Conservation (phyloP, 352 stramenopile species). For the Thraustochytrium striatum region DNA sequence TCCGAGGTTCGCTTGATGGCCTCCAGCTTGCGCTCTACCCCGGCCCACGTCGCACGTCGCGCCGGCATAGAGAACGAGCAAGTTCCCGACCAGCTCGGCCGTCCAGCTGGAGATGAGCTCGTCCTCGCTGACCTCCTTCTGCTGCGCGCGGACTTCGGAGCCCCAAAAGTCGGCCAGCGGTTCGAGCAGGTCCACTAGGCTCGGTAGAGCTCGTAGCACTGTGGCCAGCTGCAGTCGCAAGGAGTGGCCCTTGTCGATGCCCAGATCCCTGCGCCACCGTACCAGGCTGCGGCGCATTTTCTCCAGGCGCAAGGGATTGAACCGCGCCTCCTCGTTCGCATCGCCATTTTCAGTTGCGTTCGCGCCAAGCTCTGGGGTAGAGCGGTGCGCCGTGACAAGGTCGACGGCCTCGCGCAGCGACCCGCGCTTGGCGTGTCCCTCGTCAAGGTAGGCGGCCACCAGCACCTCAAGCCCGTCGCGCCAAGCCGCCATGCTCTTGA, state of each 20-base stretch:
- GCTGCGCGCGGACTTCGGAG: background rate
- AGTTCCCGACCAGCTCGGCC: background rate
- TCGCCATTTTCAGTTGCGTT: constrained; percentile 17
- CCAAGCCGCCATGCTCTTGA: background rate
- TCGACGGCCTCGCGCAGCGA: constrained; percentile 28
- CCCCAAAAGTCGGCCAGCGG: constrained; percentile 26
- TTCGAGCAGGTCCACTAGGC: background rate
- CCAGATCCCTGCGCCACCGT: background rate
- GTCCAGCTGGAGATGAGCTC: constrained; percentile 30
- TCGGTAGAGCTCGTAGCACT: background rate
- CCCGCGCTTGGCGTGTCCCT: background rate
- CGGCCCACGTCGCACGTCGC: background rate
- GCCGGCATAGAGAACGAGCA: constrained; percentile 1
- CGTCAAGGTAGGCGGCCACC: background rate
- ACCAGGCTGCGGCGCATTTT: background rate
- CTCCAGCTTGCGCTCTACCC: background rate
- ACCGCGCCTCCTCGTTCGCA: background rate
- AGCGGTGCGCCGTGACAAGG: background rate
- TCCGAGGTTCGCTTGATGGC: too few relatives aligned
- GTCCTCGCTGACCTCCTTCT: background rate
- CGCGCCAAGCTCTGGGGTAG: background rate
- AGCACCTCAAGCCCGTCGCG: background rate
- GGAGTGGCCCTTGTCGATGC: background rate
- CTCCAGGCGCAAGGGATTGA: background rate
- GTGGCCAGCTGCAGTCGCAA: background rate